Base-by-base conservation (phyloP, 495 filamentous ascomycete genomes). In the Aspergillus coremiiformis region DNA sequence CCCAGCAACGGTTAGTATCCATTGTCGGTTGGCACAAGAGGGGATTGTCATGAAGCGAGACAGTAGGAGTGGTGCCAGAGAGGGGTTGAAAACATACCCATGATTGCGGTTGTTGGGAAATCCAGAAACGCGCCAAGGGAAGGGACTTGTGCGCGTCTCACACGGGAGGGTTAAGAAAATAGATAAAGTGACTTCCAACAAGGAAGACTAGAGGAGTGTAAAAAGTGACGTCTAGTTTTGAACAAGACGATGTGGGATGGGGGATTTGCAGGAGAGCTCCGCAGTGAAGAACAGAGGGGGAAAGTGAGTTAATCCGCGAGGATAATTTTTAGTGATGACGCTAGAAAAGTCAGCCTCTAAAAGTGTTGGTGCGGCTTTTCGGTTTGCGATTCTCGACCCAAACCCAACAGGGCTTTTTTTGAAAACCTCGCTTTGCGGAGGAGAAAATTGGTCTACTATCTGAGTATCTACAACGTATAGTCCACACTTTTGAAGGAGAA, bases 71-170 rank as follows among this genome's bases (percentile, higher is more conserved):
- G 14, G 11, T 3, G 1, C 2, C 7, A 48, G 57, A 39, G 48
- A 62, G 65, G 51, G 56, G 58, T 59, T 49, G 55, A 54, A 35
- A 59, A 76, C 86, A 70, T 75, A 93, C 89, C 85, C 89, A 94
- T 94, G 84, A 84, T 91, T 90, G 84, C 82, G 84, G 80, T 72
- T 67, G 49, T 49, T 57, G 56, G n/a, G 56, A 57, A 54, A 49
- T 56, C 44, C 57, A 57, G 73, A 70, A 76, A 73, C 70, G 73
- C 73, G 73, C 73, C 57, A 64, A 59, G 60, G 56, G 56, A 59
- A 47, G 47, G n/a, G 32, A 44, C 53, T 65, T 72, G 66, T 73
- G 73, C 72, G 72, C 73, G 72, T 64, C 68, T 73, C 64, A 60
- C 57, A 51, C 53, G 57, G 59, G 53, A 61, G 54, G 44, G 52